Conservation (phyloP, 495 filamentous ascomycete genomes). For the Aspergillus conjunctus region DNA sequence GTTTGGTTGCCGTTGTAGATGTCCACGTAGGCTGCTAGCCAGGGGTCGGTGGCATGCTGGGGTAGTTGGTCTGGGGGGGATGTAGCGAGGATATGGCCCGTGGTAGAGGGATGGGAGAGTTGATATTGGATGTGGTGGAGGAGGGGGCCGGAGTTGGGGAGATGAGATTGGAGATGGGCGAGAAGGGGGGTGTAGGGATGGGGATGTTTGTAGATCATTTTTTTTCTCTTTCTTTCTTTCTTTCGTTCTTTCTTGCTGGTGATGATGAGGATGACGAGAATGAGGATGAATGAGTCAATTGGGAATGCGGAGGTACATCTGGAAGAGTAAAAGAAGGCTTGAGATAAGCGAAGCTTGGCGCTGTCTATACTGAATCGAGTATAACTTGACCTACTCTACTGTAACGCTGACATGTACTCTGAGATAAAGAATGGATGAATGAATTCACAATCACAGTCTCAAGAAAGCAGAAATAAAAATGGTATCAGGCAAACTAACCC, state of each 20-base stretch:
- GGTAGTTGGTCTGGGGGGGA: slow-evolving; percentile 25
- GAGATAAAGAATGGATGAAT: neutral
- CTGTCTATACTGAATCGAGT: too few relatives aligned
- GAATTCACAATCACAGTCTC: neutral
- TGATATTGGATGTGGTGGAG: slow-evolving; percentile 61
- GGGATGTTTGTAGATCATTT: slow-evolving; percentile 11
- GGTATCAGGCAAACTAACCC: neutral
- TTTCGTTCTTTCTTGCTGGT: neutral
- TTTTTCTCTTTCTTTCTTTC: neutral
- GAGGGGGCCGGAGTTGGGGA: slow-evolving; percentile 59
- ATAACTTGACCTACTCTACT: too few relatives aligned
- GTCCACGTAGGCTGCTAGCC: slow-evolving; percentile 60
- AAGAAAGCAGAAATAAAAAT: neutral
- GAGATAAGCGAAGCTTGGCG: too few relatives aligned
- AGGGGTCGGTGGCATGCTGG: slow-evolving; percentile 16
- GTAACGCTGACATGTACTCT: too few relatives aligned
- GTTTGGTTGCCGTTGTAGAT: slow-evolving; percentile 59
- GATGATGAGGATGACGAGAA: neutral
- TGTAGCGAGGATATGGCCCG: slow-evolving; percentile 49
- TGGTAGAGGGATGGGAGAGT: slow-evolving; percentile 37
- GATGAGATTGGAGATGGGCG: slow-evolving; percentile 46
- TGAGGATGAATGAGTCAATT: too few relatives aligned
- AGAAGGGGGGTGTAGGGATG: slow-evolving; percentile 26
- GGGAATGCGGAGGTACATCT: neutral
- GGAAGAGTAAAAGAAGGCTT: too few relatives aligned